Base-by-base conservation (phyloP, 1,139 yeast species). In the Candida tropicalis region DNA sequence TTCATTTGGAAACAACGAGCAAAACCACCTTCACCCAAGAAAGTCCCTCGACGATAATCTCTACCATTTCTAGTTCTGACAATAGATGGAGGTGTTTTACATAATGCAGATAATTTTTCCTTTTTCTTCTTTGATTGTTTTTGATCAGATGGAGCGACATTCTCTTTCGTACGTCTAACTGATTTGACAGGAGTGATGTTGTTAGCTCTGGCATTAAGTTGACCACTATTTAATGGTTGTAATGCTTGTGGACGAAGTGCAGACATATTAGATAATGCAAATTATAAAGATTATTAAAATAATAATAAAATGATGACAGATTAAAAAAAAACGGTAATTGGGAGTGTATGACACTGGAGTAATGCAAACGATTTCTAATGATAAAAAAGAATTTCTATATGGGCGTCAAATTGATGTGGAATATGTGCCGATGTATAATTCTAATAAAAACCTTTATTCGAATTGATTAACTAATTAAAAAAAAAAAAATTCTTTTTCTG, bases 1-100 rank as follows among this genome's bases (percentile, higher is more conserved):
- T 87, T 88, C 76, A 95, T 95, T 65, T 93, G 97, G 69, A 95
- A 95, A 63, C 99, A 95, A 61, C 99, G 82, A 15, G 99, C 99
- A 73, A 95, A 95, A 0, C 99, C 99, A 46, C 99, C 99, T 70
- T 90, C 99, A 25, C 99, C 99, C 31, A 95, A 73, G 55, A 91
- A 90, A 47, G 77, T 77, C 2, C 98, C 98, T 61, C 99, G 81
- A 56, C 88, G 88, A 65, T 88, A 93, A 57, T 90, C 95, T 59
- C 88, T 78, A 43, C 97, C 96, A 51, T 80, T 77, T 68, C 93
- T 79, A 35, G 95, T 89, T 56, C 93, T 79, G 55, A 93, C 95
- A 50, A 89, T 80, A 13, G 96, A 85, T 28, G 98, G 97, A 3
- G 98, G 97, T 4, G 97, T 91, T 65, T 89, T 89, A 64, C 98